Base-by-base conservation (phyloP, 441 rosid species). In the Hura crepitans region DNA sequence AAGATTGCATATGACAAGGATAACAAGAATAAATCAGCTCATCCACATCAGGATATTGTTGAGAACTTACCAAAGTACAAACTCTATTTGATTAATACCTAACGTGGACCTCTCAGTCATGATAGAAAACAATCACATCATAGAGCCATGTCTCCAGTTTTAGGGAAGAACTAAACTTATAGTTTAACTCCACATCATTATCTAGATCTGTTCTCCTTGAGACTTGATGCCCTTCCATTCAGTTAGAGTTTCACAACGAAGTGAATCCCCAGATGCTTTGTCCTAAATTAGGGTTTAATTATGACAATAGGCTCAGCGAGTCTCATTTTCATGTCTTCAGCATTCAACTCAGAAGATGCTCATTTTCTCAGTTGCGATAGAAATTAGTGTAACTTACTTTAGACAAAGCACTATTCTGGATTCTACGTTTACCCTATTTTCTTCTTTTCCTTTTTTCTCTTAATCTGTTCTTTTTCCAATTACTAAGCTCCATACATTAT, bases 1-100 rank as follows among this genome's bases (percentile, higher is more conserved):
- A 39, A 63, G 50, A 63, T 51, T 45, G 53, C 66, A 63, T 35
- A 28, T 12, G 43, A 25, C 23, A 30, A 51, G 28, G 56, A 51
- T 20, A 51, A 1, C 3, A 22, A 51, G 56, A 51, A 51, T 51
- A 20, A 51, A 51, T 22, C 56, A 51, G 56, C 56, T 51, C 13
- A 9, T n/a, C 25, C 10, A 22, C 54, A 17, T 49, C 56, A 20
- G 28, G 56, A 51, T 51, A 20, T 51, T 7, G 56, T 20, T 14
- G n/a, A n/a, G 9, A 51, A 51, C 56, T 6, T 51, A 28, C 27
- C 9, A n/a, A 22, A 51, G 28, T 13, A 51, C 46, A 42, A 20
- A 51, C 11, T 7, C 28, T 4, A 7, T 9, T 22, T 51, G 10
- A 51, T 11, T 14, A 8, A 10, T 2, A 51, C 56, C 56, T 51